Evolutionary conservation across 1,284 basidiomycete species (phyloP), one percentile per base, ranked within the genome.

Genomic region (Marasmius sp.): DNA sequence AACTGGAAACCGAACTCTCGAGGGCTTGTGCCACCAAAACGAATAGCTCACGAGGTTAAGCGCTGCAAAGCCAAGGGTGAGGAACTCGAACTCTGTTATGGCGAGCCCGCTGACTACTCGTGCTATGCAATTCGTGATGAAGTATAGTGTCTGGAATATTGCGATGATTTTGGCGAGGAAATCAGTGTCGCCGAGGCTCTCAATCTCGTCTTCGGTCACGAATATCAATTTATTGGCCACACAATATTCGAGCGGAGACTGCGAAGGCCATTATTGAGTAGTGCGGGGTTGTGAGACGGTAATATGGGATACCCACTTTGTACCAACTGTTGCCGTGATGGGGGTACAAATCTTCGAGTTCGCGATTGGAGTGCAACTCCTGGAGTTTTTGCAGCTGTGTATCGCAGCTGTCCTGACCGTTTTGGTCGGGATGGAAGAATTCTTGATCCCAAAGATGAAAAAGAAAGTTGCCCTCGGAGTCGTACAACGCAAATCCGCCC

Each of bases 1-100:
- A 20, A 62, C 48, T 0, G 37, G 48, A 45, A 12, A 52, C 16
- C 50, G 2, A 14, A 71, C 70, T 45, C 68, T 67, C n/a, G 68
- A 63, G 2, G 76, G 76, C 56, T 78, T 78, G n/a, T 72, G 8
- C 74, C 73, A 75, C 76, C 76, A 78, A 14, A 73, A 27, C 27
- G 5, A 27, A 5, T 27, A 61, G 33, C 69, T 68, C 1, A 70
- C 41, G 2, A 60, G 50, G 39, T 68, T 75, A 20, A 77, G 59
- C 0, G 62, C 39, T 0, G 72, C 71, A 57, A 73, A 73, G 1
- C 69, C 73, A 20, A 73, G 39, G 0, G 75, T 75, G 8, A 69
- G 58, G 1, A 77, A 58, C 61, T 78, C 76, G 12, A 77, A 62
- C 48, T 74, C 64, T 0, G 72, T 73, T 5, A 77, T 20, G 0